Base-by-base conservation (phyloP, 352 stramenopile genomes). In the Phytophthora capsici region DNA sequence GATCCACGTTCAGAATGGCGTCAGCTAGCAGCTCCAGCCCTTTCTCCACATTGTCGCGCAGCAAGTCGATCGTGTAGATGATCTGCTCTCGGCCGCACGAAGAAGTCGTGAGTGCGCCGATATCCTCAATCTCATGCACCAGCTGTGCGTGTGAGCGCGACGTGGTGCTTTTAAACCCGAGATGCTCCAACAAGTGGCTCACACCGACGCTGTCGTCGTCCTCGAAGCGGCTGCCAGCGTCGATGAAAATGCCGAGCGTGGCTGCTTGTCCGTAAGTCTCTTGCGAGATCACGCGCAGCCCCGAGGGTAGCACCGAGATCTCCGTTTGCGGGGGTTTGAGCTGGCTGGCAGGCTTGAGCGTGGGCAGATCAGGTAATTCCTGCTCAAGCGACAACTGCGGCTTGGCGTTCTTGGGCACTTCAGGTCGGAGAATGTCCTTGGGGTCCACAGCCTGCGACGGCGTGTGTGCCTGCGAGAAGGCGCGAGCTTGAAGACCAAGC, bases 61-160 rank as follows among this genome's bases (percentile, higher is more conserved):
- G 75, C 43, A 99, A 75, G 74, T 99, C 97, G 59, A 99, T 90
- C 62, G 93, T 98, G 77, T 98, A 98, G 45, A 99, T 93, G 62
- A 98, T 98, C 80, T 99, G 95, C 70, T 99, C 97, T 45, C 97
- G 83, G 30, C 86, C 90, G 25, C 84, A 90, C 17, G 93, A 96
- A 38, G 94, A 93, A 49, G 96, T 98, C 12, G 87, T 93, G 46
- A 95, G 89, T 26, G 83, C 95, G 40, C 97, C 96, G 56, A 98
- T 96, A 43, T 93, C 83, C 72, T 99, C 95, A 34, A 99, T 84
- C 53, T 98, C 84, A 32, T 85, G 87, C 56, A 96, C 85, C 17
- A 97, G 73, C 61, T 97, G 80, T 16, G 91, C 86, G 49, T 96
- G 84, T 14, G 88, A 84, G 34, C 93, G 83, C 32, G 78, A 84